A percentile compares a stretch with the other conserved stretches of the same genome.
phyloP scores from a whole-genome alignment of 2,329 filamentous ascomycete genomes.

The Zymoseptoria pseudotritici region DNA sequence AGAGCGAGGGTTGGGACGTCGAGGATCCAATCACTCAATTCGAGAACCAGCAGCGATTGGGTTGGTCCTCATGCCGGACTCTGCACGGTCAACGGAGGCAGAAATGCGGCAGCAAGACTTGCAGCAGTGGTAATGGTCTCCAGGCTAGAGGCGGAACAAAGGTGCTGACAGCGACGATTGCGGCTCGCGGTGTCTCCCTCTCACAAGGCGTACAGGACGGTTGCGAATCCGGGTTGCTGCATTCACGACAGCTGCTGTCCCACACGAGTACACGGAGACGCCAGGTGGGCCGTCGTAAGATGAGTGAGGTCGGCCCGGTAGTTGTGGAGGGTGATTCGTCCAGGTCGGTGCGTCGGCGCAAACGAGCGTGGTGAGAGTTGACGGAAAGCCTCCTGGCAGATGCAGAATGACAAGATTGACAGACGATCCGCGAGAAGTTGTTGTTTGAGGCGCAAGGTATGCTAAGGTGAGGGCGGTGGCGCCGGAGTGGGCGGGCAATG shows the following conservation, averaged over 20 bases:
- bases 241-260: conserved; percentile 17
- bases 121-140: neutral
- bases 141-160: neutral
- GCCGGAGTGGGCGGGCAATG: neutral
- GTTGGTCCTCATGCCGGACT: neutral
- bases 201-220: neutral
- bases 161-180: neutral
- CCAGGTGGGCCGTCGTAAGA: conserved; percentile 6
- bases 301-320: conserved; percentile 3
- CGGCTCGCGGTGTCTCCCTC: neutral
- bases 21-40: neutral
- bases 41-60: neutral
- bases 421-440: neutral
- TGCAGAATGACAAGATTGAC: neutral
- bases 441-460: neutral
- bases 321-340: neutral
- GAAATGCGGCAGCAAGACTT: neutral
- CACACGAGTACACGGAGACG: conserved; percentile 4
- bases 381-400: neutral
- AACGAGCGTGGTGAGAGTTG: neutral
- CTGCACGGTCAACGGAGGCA: neutral
- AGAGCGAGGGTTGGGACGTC: neutral
- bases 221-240: conserved; percentile 9
- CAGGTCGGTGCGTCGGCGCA: neutral
- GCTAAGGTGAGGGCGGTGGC: neutral